Evolutionary conservation across 129 eudicot genomes (phyloP).

Genomic region (Sambucus nigra): DNA sequence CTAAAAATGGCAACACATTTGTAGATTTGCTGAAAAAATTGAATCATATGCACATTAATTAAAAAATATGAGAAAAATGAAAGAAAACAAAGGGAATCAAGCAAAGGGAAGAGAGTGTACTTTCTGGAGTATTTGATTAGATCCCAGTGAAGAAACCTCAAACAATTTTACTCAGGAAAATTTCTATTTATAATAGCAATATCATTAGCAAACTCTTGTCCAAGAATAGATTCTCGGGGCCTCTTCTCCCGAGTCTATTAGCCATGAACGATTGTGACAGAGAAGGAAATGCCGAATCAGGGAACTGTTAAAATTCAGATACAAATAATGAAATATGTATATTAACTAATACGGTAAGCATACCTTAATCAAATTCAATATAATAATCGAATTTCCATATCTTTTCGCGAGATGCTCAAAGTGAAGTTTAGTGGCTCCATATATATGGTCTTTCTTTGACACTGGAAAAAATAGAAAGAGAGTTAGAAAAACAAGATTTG

Average conservation of each 20-base stretch:
- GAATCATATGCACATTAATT: constrained; percentile 13
- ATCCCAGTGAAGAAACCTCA: constrained; percentile 94
- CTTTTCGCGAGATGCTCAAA: constrained; percentile 76
- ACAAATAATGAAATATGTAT: neutral
- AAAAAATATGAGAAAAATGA: neutral
- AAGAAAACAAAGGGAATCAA: neutral
- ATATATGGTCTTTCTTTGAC: constrained; percentile 65
- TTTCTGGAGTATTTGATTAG: constrained; percentile 72
- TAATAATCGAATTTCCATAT: constrained; percentile 94
- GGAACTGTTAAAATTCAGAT: neutral
- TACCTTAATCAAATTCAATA: constrained; percentile 91
- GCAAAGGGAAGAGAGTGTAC: constrained; percentile 25
- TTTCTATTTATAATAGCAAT: constrained; percentile 66
- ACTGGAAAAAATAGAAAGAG: constrained; percentile 35
- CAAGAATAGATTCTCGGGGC: constrained; percentile 90
- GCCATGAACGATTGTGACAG: constrained; percentile 2
- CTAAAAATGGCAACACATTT: constrained; percentile 54
- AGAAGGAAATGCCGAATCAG: neutral
- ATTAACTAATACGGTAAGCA: neutral
- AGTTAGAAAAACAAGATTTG: constrained; percentile 1
- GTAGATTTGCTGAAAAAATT: constrained; percentile 51
- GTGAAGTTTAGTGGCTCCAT: constrained; percentile 84
- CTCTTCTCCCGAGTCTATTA: constrained; percentile 83
- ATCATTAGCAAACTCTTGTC: constrained; percentile 71
- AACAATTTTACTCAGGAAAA: constrained; percentile 55